These are phyloP conservation scores for Nasturtium officinale DNA, from an alignment of 345 rosid species.

Conservation along the genomic window DNA sequence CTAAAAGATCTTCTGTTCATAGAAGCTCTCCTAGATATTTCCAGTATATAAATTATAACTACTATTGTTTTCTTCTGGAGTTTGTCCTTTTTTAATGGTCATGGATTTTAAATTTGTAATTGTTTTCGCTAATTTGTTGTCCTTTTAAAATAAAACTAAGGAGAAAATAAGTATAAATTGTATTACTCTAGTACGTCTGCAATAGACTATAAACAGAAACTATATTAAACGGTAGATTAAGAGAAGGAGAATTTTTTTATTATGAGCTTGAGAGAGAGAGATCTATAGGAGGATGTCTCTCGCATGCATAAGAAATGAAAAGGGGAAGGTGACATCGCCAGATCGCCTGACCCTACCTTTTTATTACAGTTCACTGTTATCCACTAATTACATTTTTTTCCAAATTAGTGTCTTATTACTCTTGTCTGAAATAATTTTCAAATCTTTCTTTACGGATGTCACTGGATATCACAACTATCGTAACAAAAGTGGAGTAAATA, in stretches of 20 bases:
- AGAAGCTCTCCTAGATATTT: slow-evolving; percentile 40
- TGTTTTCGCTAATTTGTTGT: not conserved
- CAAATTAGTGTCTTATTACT: not conserved
- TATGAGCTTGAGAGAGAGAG: not conserved
- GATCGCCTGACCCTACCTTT: not conserved
- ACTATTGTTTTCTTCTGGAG: slow-evolving; percentile 7
- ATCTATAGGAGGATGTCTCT: not conserved
- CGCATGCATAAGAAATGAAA: slow-evolving; percentile 4
- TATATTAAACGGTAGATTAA: not conserved
- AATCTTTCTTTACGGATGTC: not conserved
- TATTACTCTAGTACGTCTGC: not conserved
- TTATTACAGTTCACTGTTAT: not conserved
- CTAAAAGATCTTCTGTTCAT: slow-evolving; percentile 39
- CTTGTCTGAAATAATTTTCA: not conserved
- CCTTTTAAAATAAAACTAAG: slow-evolving; percentile 21
- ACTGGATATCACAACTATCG: too few relatives aligned
- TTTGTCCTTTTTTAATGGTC: not conserved
- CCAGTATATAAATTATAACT: slow-evolving; percentile 2
- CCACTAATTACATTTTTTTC: not conserved
- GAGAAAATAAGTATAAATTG: not conserved
- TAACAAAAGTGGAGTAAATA: too few relatives aligned
- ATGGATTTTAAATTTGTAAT: not conserved
- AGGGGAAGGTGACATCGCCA: not conserved
- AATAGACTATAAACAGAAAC: not conserved
- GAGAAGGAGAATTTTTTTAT: not conserved